phyloP scores from a whole-genome alignment of 208 protist species.

The Crithidia acanthocephali region DNA sequence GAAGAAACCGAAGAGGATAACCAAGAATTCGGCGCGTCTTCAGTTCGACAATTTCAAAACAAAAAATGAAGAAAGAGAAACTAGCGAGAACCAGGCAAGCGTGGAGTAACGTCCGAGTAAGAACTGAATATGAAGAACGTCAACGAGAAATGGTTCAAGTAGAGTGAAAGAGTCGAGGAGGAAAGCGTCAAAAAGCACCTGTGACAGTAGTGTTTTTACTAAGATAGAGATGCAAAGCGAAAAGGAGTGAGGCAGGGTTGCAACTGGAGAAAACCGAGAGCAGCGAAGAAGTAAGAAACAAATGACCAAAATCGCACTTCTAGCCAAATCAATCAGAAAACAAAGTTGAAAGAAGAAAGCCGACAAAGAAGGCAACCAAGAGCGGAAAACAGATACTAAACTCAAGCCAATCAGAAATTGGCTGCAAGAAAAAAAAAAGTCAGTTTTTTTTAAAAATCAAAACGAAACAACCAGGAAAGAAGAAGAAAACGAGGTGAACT shows the following conservation, averaged over 20 bases:
- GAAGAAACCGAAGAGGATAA: no score
- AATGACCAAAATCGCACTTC: conserved; percentile 7
- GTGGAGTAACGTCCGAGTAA: not conserved
- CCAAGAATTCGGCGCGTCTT: no score
- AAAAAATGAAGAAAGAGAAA: not conserved
- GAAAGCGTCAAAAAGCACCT: no score
- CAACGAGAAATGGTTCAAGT: not conserved
- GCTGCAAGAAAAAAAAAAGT: not conserved
- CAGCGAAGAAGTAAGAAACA: conserved; percentile 5
- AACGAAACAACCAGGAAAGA: not conserved
- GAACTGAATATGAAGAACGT: not conserved
- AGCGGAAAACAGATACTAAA: not conserved
- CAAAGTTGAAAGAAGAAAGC: not conserved
- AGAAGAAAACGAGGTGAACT: not conserved
- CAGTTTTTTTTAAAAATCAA: not conserved
- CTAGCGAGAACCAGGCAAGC: not conserved
- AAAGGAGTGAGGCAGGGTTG: not conserved
- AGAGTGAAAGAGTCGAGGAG: not conserved
- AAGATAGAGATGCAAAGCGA: not conserved
- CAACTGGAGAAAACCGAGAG: conserved; percentile 3
- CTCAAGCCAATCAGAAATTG: not conserved
- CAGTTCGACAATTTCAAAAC: no score
- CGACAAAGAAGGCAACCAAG: not conserved
- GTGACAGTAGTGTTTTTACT: not conserved
- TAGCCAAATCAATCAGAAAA: not conserved